These are phyloP conservation scores for Salix brachista DNA, from an alignment of 345 rosid species.

Conservation along the genomic window DNA sequence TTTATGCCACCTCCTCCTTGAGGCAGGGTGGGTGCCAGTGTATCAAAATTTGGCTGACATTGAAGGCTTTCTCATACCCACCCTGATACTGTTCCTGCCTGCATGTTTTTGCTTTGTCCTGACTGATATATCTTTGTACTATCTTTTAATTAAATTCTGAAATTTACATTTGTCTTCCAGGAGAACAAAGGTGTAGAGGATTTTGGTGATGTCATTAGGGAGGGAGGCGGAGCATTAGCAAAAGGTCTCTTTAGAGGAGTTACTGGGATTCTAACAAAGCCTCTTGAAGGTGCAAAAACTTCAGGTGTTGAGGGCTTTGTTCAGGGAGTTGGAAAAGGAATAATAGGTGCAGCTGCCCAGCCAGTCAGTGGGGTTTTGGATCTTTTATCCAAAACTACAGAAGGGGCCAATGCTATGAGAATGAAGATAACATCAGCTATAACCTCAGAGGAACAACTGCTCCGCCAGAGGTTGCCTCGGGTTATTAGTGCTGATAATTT, in stretches of 20 bases:
- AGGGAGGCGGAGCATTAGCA: conserved; percentile 98
- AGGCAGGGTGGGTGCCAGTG: neutral
- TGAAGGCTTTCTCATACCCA: neutral
- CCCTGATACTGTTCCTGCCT: neutral
- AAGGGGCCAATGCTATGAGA: conserved; percentile 99
- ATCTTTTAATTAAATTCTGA: neutral
- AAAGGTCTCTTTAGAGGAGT: conserved; percentile 98
- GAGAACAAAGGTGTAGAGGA: conserved; percentile 96
- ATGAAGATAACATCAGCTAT: conserved; percentile 95
- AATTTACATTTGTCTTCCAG: conserved; percentile 37
- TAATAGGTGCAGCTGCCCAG: conserved; percentile 98
- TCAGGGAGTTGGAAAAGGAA: conserved; percentile 97
- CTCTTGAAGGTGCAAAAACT: conserved; percentile 94
- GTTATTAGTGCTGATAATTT: conserved; percentile 85
- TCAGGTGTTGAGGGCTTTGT: conserved; percentile 98
- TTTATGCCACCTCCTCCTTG: neutral
- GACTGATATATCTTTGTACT: neutral
- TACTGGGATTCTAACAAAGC: conserved; percentile 94
- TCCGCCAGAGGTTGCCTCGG: conserved; percentile 88
- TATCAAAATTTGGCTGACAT: neutral
- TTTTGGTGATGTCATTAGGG: conserved; percentile 90
- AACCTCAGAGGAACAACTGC: conserved; percentile 97
- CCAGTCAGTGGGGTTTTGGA: conserved; percentile 98
- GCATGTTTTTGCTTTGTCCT: neutral
- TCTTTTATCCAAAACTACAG: conserved; percentile 96